Evolutionary conservation across 805 yeast genomes (phyloP), one percentile per base, ranked within the genome.

Genomic region (Saturnispora saitoi): DNA sequence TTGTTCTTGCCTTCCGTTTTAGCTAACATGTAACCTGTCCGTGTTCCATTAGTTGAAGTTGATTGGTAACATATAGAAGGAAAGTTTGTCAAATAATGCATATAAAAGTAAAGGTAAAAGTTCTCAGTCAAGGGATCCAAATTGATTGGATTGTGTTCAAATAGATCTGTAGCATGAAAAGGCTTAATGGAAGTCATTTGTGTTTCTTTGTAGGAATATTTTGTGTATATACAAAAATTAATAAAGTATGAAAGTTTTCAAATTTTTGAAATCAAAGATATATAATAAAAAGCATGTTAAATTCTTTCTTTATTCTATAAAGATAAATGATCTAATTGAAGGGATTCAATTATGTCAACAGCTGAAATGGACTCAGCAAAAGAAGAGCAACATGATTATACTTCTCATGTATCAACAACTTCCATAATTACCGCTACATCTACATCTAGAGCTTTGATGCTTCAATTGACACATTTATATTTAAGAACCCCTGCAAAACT

Each of bases 81-180:
- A 96, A 97, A 90, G 46, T 77, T 73, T 8, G 80, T 73, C 48
- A 93, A 70, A 59, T 93, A 93, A 56, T 87, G 87, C 15, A 86
- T 74, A 61, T 93, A 93, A 62, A 89, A 93, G 43, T 80, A 82
- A 7, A 86, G 64, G 41, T 89, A 83, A 69, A 86, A 93, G 68
- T 91, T 93, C 59, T 93, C 99, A 0, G 99, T 93, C 47, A 93
- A 72, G 1, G 85, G 83, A 58, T 93, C 99, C 19, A 93, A 66
- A 62, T 93, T 93, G 43, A 90, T 80, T 4, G 84, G 67, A 58
- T 86, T 86, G 45, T 86, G 58, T 8, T 76, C 70, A 55, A 90
- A 82, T 15, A 91, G 67, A 59, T 93, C 97, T 2, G 89, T 80
- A 3, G 95, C 90, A 53, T 82, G 85, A 60, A 93, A 87, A 19